These are phyloP conservation scores for Lachnellula subtilissima DNA, from an alignment of 2,329 filamentous ascomycete genomes.

Conservation along the genomic window DNA sequence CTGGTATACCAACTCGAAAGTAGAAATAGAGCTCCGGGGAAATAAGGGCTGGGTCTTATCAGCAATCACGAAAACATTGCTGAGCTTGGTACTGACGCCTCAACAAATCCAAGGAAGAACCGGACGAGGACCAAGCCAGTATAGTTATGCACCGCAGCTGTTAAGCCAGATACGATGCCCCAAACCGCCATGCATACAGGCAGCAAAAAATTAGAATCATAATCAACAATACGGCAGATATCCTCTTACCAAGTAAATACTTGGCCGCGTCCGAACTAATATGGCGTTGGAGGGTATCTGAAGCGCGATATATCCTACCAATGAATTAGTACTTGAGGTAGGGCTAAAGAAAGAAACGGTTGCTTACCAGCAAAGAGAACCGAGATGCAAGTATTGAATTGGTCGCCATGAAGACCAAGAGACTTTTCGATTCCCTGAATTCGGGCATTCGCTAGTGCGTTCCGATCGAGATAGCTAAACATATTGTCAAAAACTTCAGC, in stretches of 20 bases:
- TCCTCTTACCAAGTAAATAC: slow-evolving; percentile 29
- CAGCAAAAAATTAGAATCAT: neutral
- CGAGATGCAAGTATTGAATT: slow-evolving; percentile 30
- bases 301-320: slow-evolving; percentile 28
- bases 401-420: slow-evolving; percentile 35
- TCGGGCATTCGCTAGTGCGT: slow-evolving; percentile 20
- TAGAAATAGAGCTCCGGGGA: slow-evolving; percentile 44
- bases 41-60: slow-evolving; percentile 1
- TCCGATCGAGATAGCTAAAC: slow-evolving; percentile 32
- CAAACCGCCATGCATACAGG: neutral
- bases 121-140: slow-evolving; percentile 22
- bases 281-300: slow-evolving; percentile 39
- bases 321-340: neutral
- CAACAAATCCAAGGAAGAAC: slow-evolving; percentile 31
- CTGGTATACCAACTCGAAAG: slow-evolving; percentile 52
- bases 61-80: neutral
- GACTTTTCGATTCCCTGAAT: slow-evolving; percentile 20
- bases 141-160: slow-evolving; percentile 35
- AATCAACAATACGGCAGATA: slow-evolving; percentile 31
- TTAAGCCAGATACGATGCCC: slow-evolving; percentile 37
- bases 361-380: slow-evolving; percentile 25
- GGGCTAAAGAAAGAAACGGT: too few relatives aligned
- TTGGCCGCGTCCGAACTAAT: slow-evolving; percentile 28
- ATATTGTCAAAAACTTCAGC: neutral
- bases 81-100: slow-evolving; percentile 30